Evolutionary conservation across 208 protist genomes (phyloP).

Genomic region (Histomonas meleagridis): DNA sequence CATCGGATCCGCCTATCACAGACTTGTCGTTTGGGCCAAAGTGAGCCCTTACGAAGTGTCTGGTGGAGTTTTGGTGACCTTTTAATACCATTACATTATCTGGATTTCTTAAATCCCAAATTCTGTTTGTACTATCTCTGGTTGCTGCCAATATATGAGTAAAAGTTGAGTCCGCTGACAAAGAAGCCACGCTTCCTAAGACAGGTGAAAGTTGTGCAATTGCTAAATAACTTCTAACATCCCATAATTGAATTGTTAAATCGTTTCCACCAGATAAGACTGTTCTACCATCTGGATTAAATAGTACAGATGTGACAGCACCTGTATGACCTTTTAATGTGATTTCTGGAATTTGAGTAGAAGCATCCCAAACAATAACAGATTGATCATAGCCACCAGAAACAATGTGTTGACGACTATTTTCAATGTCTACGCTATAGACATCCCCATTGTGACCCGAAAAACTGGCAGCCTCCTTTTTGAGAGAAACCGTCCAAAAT

Average conservation of each 20-base stretch:
- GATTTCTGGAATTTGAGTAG: not conserved
- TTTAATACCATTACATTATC: not conserved
- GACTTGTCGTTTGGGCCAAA: not conserved
- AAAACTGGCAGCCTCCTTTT: not conserved
- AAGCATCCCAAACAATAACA: not conserved
- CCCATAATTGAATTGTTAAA: not conserved
- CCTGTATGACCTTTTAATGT: not conserved
- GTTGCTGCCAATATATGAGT: not conserved
- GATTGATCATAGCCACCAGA: not conserved
- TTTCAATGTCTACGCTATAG: not conserved
- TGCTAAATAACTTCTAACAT: not conserved
- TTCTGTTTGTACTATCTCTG: slow-evolving; percentile 1
- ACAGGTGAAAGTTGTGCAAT: not conserved
- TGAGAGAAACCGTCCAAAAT: not conserved
- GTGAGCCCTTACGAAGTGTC: not conserved
- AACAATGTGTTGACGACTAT: not conserved
- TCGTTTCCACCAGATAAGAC: not conserved
- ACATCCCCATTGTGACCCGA: not conserved
- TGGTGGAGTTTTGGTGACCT: not conserved
- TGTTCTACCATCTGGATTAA: not conserved
- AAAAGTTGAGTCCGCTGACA: not conserved
- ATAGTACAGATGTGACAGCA: not conserved
- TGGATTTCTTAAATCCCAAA: not conserved
- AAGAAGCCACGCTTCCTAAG: not conserved
- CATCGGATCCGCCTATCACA: not conserved